Conservation (phyloP, 192 early-diverging fungal genomes). For the Geranomyces variabilis region DNA sequence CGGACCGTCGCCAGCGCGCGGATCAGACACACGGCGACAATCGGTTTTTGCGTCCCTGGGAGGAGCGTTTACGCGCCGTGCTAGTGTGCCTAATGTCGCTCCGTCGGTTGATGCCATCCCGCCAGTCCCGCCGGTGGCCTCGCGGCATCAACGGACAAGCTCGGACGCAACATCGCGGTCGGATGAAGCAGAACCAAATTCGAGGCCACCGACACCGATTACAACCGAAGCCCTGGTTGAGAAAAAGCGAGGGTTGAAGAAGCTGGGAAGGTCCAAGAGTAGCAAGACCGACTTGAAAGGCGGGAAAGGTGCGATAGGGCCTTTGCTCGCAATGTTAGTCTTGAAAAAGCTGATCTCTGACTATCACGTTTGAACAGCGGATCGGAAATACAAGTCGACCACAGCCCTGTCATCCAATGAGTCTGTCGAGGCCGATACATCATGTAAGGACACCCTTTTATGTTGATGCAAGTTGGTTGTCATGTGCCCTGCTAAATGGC, state of each 20-base stretch:
- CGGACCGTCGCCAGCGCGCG: constrained; percentile 1
- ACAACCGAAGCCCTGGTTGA: neutral
- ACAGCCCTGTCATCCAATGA: constrained; percentile 11
- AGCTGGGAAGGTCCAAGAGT: constrained; percentile 13
- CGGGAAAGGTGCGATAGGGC: too few species aligned
- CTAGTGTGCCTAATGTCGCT: constrained; percentile 7
- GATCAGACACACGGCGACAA: neutral
- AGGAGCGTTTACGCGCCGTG: neutral
- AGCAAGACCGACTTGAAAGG: neutral
- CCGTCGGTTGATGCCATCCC: neutral
- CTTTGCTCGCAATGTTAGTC: too few species aligned
- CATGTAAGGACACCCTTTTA: too few species aligned
- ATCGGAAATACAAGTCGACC: constrained; percentile 7
- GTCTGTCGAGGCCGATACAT: neutral
- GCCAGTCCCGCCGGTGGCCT: neutral
- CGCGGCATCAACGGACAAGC: neutral
- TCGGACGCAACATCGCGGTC: neutral
- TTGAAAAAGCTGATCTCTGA: too few species aligned
- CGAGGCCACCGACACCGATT: neutral
- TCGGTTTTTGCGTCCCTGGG: constrained; percentile 6
- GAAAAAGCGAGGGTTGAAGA: constrained; percentile 23
- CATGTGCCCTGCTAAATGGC: too few species aligned
- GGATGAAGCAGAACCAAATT: neutral
- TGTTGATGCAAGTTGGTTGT: too few species aligned
- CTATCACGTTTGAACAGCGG: neutral